Percentiles rank a stretch among this genome's conserved stretches.
Evolutionary conservation across 495 filamentous ascomycete species (phyloP).

Genomic region (Lepidopterella palustris): DNA sequence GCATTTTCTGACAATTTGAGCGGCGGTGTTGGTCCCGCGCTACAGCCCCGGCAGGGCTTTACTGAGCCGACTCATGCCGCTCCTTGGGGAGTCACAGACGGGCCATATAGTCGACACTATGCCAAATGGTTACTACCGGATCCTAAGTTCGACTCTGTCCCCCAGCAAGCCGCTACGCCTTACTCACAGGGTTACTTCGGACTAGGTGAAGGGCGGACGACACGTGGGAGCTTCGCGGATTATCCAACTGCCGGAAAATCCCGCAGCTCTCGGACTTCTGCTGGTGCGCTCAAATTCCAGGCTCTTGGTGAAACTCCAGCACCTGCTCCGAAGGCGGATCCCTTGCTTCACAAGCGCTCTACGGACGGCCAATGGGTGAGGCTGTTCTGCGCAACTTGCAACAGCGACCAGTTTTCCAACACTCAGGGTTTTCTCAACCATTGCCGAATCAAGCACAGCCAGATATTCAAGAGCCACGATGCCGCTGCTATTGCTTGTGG

Average conservation of each 20-base stretch:
- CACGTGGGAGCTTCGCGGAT: conserved; percentile 64
- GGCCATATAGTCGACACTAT: conserved; percentile 91
- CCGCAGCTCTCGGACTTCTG: conserved; percentile 38
- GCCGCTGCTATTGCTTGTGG: conserved; percentile 87
- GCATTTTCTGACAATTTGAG: conserved; percentile 60
- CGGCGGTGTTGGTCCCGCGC: conserved; percentile 61
- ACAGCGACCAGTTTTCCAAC: conserved; percentile 83
- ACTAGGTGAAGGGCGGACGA: conserved; percentile 56
- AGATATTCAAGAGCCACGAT: conserved; percentile 89
- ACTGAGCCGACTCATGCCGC: conserved; percentile 61
- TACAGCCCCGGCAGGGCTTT: conserved; percentile 51
- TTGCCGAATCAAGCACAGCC: conserved; percentile 87
- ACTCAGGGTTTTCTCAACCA: conserved; percentile 98
- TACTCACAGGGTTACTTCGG: conserved; percentile 25
- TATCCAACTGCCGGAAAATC: conserved; percentile 49
- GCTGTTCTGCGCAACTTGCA: conserved; percentile 82
- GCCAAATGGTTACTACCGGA: conserved; percentile 89
- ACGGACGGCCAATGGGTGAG: conserved; percentile 61
- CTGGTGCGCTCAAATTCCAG: conserved; percentile 50
- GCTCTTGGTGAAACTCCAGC: conserved; percentile 44
- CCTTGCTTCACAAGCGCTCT: conserved; percentile 54
- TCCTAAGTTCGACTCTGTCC: conserved; percentile 63
- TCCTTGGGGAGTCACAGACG: conserved; percentile 83
- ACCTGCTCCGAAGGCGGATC: conserved; percentile 43
- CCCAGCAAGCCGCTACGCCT: conserved; percentile 8